A percentile compares a stretch with the other conserved stretches of the same genome.
Evolutionary conservation across 1,284 basidiomycete genomes (phyloP).

Genomic region (Papiliotrema laurentii): DNA sequence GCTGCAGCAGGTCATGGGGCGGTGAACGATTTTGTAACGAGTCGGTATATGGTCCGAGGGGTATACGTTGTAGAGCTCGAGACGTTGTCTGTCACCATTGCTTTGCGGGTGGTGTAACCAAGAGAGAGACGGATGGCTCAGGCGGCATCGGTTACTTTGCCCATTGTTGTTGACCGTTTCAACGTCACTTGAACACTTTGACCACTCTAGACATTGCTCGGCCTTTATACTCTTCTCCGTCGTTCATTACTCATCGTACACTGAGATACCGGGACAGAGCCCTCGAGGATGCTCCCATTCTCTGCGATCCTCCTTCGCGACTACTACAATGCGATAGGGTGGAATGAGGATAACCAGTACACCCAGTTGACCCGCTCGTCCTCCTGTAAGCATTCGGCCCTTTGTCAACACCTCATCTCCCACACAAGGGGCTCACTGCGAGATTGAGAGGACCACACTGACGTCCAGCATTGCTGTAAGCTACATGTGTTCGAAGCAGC

Average conservation of each 20-base stretch:
- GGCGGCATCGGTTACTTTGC: no score
- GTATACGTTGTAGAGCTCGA: no score
- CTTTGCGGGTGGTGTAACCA: no score
- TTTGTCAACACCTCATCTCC: not conserved
- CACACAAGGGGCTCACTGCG: no score
- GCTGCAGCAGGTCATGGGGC: conserved; percentile 42
- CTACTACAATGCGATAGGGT: conserved; percentile 86
- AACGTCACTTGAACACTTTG: not conserved
- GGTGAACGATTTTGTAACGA: conserved; percentile 18
- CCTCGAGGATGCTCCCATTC: conserved; percentile 51
- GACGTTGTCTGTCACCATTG: no score
- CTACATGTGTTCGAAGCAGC: conserved; percentile 29
- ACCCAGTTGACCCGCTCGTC: conserved; percentile 85
- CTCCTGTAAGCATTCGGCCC: conserved; percentile 57
- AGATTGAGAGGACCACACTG: not conserved
- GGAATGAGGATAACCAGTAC: conserved; percentile 95
- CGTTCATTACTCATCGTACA: no score
- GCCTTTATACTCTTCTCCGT: no score
- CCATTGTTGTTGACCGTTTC: not conserved
- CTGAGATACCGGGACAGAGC: not conserved
- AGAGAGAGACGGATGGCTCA: no score
- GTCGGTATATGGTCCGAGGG: no score
- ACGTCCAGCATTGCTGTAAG: conserved; percentile 19
- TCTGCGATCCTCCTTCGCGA: conserved; percentile 79
- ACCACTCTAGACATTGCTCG: not conserved